A percentile compares a stretch with the other conserved stretches of the same genome.
Evolutionary conservation across 2,329 filamentous ascomycete genomes (phyloP).

Genomic region (Cryphonectria naterciae): DNA sequence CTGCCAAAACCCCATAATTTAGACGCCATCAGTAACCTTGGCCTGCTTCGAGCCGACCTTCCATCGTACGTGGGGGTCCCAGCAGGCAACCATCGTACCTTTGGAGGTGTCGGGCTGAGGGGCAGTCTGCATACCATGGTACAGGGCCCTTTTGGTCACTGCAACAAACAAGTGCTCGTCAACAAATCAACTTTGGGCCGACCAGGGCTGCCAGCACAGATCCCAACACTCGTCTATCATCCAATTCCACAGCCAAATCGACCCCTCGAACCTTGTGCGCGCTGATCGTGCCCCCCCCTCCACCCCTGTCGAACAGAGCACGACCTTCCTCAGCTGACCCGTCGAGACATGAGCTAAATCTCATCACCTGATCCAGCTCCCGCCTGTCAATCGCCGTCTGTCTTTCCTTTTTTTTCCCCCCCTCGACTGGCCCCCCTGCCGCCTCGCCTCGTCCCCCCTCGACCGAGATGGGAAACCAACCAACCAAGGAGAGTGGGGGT

Average conservation of each 20-base stretch:
- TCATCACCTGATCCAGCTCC: conserved; percentile 17
- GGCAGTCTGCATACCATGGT: conserved; percentile 5
- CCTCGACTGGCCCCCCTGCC: conserved; percentile 3
- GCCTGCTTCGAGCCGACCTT: not conserved
- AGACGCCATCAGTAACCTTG: not conserved
- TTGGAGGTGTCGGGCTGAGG: conserved; percentile 1
- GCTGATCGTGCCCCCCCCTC: conserved; percentile 9
- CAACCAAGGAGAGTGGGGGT: conserved; percentile 38
- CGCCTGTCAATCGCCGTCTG: conserved; percentile 9
- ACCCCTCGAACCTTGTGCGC: not conserved
- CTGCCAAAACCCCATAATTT: not conserved
- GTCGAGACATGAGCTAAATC: conserved; percentile 21
- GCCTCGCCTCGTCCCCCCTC: conserved; percentile 28
- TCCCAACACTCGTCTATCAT: not conserved
- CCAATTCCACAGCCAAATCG: not conserved
- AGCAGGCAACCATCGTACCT: not conserved
- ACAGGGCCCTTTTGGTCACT: not conserved
- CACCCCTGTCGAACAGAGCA: conserved; percentile 12
- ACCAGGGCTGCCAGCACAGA: not conserved
- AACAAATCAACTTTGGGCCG: not conserved
- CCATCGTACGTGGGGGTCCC: conserved; percentile 1
- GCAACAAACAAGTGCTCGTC: not conserved
- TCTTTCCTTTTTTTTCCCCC: conserved; percentile 9
- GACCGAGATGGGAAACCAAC: conserved; percentile 50
- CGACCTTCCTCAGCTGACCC: conserved; percentile 20